phyloP scores from a whole-genome alignment of 1,284 basidiomycete genomes.

The Trametes versicolor region DNA sequence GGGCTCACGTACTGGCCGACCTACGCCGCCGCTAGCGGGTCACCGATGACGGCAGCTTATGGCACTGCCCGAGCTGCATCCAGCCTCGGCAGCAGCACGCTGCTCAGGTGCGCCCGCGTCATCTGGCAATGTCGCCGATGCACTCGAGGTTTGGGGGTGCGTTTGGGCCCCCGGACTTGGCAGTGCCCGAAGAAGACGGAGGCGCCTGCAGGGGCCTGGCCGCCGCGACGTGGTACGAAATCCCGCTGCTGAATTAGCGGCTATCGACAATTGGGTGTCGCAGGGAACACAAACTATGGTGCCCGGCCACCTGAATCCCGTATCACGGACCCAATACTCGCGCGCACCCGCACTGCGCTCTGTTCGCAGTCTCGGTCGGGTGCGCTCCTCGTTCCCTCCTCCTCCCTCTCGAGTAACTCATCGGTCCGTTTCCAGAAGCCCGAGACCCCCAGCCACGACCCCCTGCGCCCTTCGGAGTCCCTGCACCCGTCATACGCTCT shows the following conservation, averaged over 20 bases:
- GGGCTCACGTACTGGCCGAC: background rate
- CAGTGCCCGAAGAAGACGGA: conserved; percentile 6
- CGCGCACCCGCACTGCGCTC: background rate
- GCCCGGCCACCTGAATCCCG: conserved; percentile 5
- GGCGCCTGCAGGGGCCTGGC: background rate
- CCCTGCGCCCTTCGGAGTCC: background rate
- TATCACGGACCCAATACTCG: conserved; percentile 1
- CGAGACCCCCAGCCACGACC: background rate
- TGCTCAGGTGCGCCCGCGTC: conserved; percentile 5
- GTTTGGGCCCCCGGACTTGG: background rate
- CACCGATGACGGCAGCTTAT: background rate
- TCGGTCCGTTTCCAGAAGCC: background rate
- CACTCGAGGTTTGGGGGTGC: background rate
- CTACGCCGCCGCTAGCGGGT: background rate
- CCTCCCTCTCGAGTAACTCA: too few species aligned
- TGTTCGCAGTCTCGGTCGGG: too few species aligned
- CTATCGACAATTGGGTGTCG: background rate
- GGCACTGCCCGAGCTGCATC: too few species aligned
- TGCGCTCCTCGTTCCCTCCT: too few species aligned
- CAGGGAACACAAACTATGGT: conserved; percentile 6
- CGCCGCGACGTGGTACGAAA: background rate
- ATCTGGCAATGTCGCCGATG: background rate
- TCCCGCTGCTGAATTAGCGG: conserved; percentile 20
- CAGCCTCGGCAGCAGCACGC: too few species aligned
- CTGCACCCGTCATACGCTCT: background rate